These are phyloP conservation scores for Candida arabinofermentans DNA, from an alignment of 805 yeast genomes.

Conservation along the genomic window DNA sequence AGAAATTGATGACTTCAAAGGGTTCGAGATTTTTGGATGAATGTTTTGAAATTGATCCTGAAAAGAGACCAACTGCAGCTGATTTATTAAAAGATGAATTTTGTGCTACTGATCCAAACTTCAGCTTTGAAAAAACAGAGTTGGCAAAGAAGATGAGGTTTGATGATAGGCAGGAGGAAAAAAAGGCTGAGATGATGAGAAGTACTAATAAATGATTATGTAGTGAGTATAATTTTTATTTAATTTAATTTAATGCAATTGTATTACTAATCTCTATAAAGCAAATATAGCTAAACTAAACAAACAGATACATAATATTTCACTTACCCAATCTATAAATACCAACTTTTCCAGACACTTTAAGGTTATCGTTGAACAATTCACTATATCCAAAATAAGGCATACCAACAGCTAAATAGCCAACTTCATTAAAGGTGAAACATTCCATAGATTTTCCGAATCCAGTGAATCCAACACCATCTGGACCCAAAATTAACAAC, in stretches of 20 bases:
- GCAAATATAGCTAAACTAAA: no score
- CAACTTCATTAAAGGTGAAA: slow-evolving; percentile 14
- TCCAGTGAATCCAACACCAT: slow-evolving; percentile 34
- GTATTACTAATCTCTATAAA: no score
- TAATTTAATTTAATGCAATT: no score
- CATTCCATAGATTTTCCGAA: slow-evolving; percentile 40
- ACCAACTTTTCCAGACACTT: slow-evolving; percentile 33
- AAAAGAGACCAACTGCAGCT: slow-evolving; percentile 83
- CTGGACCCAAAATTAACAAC: slow-evolving; percentile 21
- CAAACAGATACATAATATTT: no score
- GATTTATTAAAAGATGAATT: slow-evolving; percentile 49
- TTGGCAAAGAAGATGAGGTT: slow-evolving; percentile 29
- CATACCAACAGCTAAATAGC: slow-evolving; percentile 35
- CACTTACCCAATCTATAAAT: slow-evolving; percentile 10
- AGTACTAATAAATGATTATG: no score
- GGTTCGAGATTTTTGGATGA: slow-evolving; percentile 70
- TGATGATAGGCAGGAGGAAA: slow-evolving; percentile 25
- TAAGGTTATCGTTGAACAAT: slow-evolving; percentile 16
- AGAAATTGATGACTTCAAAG: slow-evolving; percentile 52
- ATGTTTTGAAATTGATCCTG: slow-evolving; percentile 79
- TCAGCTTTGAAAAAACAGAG: slow-evolving; percentile 28
- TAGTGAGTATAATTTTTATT: no score
- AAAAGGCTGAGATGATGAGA: slow-evolving; percentile 24
- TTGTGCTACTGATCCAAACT: slow-evolving; percentile 21
- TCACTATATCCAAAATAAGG: slow-evolving; percentile 24